Conservation (phyloP, 139 green algal genomes). For the Trebouxia sp. region DNA sequence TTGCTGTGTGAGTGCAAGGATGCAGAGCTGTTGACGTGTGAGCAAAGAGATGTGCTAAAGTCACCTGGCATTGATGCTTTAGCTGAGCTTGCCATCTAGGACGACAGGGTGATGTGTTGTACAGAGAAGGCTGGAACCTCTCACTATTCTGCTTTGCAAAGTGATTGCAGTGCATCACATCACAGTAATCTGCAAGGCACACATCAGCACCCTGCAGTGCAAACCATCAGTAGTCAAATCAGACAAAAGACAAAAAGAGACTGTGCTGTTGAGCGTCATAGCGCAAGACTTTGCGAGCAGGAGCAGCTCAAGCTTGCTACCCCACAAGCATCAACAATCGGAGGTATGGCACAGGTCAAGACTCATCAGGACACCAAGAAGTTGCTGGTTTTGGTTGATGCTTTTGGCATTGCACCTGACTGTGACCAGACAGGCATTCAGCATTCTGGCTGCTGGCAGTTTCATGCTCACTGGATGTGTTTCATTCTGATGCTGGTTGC, state of each 20-base stretch:
- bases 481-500: conserved; percentile 27
- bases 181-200: conserved; percentile 24
- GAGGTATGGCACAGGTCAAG: not conserved
- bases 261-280: not conserved
- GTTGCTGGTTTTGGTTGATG: not conserved
- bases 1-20: not conserved
- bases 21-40: too few relatives aligned
- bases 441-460: not conserved
- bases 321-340: not conserved
- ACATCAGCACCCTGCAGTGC: not conserved
- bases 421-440: not conserved
- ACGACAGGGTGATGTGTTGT: not conserved
- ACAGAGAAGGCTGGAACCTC: not conserved
- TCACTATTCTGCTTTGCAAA: not conserved
- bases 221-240: not conserved
- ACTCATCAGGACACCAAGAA: not conserved
- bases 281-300: not conserved
- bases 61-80: not conserved
- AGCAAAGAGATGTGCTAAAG: too few relatives aligned
- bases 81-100: not conserved
- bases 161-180: conserved; percentile 23
- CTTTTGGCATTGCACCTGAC: not conserved
- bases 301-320: not conserved
- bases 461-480: conserved; percentile 4
- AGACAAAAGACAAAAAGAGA: not conserved